Percentiles rank a stretch among this genome's conserved stretches.
These are phyloP conservation scores for Jasminum sambac DNA, from an alignment of 257 asterid genomes.

Conservation along the genomic window DNA sequence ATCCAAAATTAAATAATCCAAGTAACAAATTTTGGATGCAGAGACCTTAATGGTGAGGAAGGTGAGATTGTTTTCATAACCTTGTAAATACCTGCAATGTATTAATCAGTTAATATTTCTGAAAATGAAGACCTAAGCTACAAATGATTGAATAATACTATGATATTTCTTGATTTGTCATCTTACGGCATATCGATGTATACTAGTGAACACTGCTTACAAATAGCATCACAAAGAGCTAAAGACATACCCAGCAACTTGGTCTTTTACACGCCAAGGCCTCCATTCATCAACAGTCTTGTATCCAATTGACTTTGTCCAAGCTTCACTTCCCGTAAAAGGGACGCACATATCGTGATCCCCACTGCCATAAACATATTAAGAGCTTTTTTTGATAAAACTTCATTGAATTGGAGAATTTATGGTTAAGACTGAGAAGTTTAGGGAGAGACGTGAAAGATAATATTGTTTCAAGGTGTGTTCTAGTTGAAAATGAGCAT, in stretches of 20 bases:
- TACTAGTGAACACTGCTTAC: too few relatives aligned
- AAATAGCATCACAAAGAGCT: background rate
- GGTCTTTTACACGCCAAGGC: constrained; percentile 67
- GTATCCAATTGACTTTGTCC: constrained; percentile 89
- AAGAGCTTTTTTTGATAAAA: too few relatives aligned
- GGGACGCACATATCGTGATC: constrained; percentile 99
- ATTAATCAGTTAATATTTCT: background rate
- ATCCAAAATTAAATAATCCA: background rate
- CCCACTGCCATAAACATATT: constrained; percentile 52
- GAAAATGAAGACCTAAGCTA: background rate
- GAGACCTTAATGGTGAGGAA: constrained; percentile 83
- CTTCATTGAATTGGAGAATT: too few relatives aligned
- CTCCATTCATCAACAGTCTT: constrained; percentile 74
- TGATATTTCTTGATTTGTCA: too few relatives aligned
- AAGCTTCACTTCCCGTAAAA: constrained; percentile 81
- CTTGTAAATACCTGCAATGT: constrained; percentile 62
- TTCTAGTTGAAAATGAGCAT: too few relatives aligned
- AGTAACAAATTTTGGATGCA: constrained; percentile 13
- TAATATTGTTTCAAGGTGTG: too few relatives aligned
- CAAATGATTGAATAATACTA: background rate
- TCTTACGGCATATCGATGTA: too few relatives aligned
- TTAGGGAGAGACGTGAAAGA: too few relatives aligned
- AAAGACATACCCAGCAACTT: constrained; percentile 76
- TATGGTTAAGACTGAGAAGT: too few relatives aligned
- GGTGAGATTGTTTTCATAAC: constrained; percentile 73